Evolutionary conservation across 2,329 filamentous ascomycete genomes (phyloP).

Genomic region (Colletotrichum sp.): DNA sequence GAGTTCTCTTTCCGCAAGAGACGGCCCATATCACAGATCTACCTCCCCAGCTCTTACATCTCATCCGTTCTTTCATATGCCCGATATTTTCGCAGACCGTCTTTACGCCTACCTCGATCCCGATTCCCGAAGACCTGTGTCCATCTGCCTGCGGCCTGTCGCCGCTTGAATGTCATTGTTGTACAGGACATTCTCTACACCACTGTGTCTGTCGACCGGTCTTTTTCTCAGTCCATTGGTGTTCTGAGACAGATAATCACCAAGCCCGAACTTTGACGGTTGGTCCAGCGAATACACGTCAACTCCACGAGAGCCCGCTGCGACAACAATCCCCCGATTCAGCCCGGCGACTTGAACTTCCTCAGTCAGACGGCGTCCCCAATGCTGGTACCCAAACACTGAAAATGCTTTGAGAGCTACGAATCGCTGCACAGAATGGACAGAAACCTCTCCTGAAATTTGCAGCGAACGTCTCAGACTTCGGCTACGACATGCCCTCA

Average conservation of each 20-base stretch:
- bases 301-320: not conserved
- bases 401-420: not conserved
- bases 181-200: fast-evolving
- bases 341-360: not conserved
- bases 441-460: not conserved
- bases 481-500: not conserved
- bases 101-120: not conserved
- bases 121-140: not conserved
- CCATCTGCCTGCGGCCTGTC: not conserved
- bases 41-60: not conserved
- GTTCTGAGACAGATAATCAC: not conserved
- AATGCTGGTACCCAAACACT: not conserved
- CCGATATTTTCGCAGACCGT: not conserved
- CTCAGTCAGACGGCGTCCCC: not conserved
- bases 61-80: not conserved
- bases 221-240: not conserved
- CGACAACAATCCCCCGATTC: not conserved
- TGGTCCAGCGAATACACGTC: not conserved
- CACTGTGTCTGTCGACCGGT: not conserved
- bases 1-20: not conserved
- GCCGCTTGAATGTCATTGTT: not conserved
- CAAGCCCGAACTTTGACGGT: not conserved
- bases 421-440: fast-evolving
- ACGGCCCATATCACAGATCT: not conserved
- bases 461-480: not conserved